Evolutionary conservation across 176 grass and related monocot genomes (phyloP), one percentile per base, ranked within the genome.

Genomic region (Oryza australiensis): DNA sequence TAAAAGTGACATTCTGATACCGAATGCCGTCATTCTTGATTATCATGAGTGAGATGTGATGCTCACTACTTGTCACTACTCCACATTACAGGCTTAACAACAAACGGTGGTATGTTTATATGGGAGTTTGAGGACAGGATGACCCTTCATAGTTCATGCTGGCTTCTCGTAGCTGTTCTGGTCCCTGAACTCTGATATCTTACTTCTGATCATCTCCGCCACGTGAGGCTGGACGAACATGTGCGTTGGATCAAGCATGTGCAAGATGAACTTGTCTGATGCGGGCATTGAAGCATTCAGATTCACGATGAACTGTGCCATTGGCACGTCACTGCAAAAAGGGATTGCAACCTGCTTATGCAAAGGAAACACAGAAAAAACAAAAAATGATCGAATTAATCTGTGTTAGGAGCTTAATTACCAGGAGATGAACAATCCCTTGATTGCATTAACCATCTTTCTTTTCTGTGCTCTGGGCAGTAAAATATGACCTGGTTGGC

Each of bases 381-480:
- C 0, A 14, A 37, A 40, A 40, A 10, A 24, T 20, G 7, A 24
- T 71, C 51, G 27, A 40, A 78, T 40, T 40, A 40, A 40, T 2
- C 9, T 40, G 38, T 40, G 38, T 40, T 40, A 40, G 38, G 38
- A 40, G 38, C 9, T 40, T 10, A 10, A 10, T 84, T 86, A 92
- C 95, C 95, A 97, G 77, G 95, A 94, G 65, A 97, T 89, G 65
- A 97, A 94, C 78, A 97, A 26, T 18, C 94, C 92, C 85, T 97
- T 97, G 46, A 94, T 85, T 63, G 94, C 94, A 20, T 97, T 97
- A 75, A 97, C 94, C 94, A 97, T 94, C 28, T 88, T 86, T 28
- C 24, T 88, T 86, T 28, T 13, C 12, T 53, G 65, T 55, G 73
- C 23, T 82, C 43, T 46, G 5, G 3, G 14, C 23, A 67, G 6